These are phyloP conservation scores for Porcisia hertigi DNA, from an alignment of 208 protist genomes.

Conservation along the genomic window DNA sequence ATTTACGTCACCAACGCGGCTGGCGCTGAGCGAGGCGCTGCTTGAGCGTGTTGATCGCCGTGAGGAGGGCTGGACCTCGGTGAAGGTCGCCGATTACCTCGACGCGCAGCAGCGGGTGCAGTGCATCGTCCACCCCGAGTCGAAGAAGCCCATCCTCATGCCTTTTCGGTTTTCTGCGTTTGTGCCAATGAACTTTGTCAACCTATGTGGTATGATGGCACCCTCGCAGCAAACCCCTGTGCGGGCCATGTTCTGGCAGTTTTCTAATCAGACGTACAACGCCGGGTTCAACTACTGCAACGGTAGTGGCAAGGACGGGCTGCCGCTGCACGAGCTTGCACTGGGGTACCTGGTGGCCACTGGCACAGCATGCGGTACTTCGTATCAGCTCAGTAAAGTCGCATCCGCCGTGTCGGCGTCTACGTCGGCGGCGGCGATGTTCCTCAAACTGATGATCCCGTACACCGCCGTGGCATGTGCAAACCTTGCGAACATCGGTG, in stretches of 20 bases:
- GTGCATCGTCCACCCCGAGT: constrained; percentile 84
- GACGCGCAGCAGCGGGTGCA: constrained; percentile 44
- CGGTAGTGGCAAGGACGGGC: constrained; percentile 67
- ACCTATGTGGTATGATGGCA: constrained; percentile 76
- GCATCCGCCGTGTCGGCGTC: constrained; percentile 19
- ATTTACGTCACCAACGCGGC: constrained; percentile 37
- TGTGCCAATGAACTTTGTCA: constrained; percentile 87
- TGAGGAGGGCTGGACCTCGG: constrained; percentile 27
- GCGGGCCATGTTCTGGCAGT: constrained; percentile 86
- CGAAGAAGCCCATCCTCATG: constrained; percentile 59
- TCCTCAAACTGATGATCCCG: constrained; percentile 55
- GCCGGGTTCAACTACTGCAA: constrained; percentile 93
- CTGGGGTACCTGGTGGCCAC: constrained; percentile 40
- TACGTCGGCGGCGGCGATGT: constrained; percentile 1
- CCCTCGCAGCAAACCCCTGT: constrained; percentile 59
- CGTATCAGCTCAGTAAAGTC: constrained; percentile 25
- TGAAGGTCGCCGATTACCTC: constrained; percentile 42
- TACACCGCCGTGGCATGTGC: constrained; percentile 82
- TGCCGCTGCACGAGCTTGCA: constrained; percentile 51
- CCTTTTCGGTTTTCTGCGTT: constrained; percentile 91
- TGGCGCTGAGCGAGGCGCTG: constrained; percentile 33
- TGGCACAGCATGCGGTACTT: constrained; percentile 28
- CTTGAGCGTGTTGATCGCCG: constrained; percentile 31
- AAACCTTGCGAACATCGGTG: constrained; percentile 74
- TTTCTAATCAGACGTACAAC: constrained; percentile 92